A percentile compares a stretch with the other conserved stretches of the same genome.
Conservation (phyloP, 2,329 filamentous ascomycete species). For the Fusarium hainanense region DNA sequence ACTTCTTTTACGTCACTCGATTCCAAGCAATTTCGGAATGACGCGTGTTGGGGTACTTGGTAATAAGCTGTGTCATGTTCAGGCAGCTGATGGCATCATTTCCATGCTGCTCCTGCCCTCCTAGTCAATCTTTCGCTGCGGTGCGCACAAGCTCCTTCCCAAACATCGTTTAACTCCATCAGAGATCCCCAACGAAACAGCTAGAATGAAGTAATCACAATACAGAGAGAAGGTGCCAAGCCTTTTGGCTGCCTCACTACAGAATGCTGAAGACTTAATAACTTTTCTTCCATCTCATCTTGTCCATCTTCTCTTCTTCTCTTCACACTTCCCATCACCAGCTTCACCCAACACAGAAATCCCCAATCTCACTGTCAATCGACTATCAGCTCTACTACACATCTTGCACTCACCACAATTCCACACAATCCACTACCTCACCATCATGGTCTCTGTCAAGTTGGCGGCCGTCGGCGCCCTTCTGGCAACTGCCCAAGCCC, state of each 20-base stretch:
- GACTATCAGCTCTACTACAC: not conserved
- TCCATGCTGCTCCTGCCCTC: slow-evolving; percentile 2
- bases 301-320: not conserved
- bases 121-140: not conserved
- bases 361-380: not conserved
- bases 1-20: not conserved
- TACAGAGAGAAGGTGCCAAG: not conserved
- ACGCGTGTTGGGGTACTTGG: not conserved
- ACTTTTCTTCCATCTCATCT: not conserved
- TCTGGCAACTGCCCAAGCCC: slow-evolving; percentile 32
- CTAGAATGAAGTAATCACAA: not conserved
- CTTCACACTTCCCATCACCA: slow-evolving; percentile 8
- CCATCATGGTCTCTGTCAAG: slow-evolving; percentile 41
- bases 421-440: not conserved
- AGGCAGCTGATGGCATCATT: not conserved
- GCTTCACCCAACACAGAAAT: not conserved
- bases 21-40: not conserved
- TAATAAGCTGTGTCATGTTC: too few species aligned
- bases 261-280: not conserved
- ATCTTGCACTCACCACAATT: not conserved
- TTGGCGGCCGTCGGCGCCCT: slow-evolving; percentile 43
- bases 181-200: slow-evolving; percentile 2
- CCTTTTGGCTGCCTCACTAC: not conserved
- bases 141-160: not conserved
- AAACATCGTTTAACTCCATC: not conserved